Percentiles rank a stretch among this genome's conserved stretches.
Conservation (phyloP, 352 stramenopile genomes). For the Pythium coloratum region DNA sequence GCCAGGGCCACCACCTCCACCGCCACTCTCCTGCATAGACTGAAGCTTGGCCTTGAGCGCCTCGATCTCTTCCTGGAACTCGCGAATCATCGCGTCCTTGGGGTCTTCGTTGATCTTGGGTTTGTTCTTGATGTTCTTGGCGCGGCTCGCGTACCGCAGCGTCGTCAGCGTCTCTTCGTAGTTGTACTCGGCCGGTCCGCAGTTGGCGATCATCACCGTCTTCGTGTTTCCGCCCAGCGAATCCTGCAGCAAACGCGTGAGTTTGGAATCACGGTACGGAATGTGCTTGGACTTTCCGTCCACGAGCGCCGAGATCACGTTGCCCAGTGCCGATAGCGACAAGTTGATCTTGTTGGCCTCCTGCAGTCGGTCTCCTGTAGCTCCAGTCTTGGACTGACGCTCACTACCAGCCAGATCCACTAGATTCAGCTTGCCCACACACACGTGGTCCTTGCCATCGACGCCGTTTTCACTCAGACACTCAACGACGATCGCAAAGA, state of each 20-base stretch:
- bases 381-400: constrained; percentile 72
- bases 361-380: constrained; percentile 66
- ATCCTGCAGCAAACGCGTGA: constrained; percentile 97
- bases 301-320: constrained; percentile 86
- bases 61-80: constrained; percentile 97
- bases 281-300: constrained; percentile 87
- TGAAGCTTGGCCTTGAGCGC: constrained; percentile 86
- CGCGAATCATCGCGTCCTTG: constrained; percentile 97
- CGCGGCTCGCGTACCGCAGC: constrained; percentile 95
- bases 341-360: constrained; percentile 86
- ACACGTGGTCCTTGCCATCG: constrained; percentile 91
- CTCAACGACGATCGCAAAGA: constrained; percentile 97
- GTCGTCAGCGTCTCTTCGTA: constrained; percentile 95
- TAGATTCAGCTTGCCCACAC: constrained; percentile 96
- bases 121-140: constrained; percentile 99
- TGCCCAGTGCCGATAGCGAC: constrained; percentile 71
- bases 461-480: constrained; percentile 68
- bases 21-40: constrained; percentile 52
- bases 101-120: constrained; percentile 98
- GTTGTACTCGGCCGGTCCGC: constrained; percentile 97
- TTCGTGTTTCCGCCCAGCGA: constrained; percentile 97
- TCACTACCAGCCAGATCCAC: constrained; percentile 81
- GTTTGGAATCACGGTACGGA: constrained; percentile 95
- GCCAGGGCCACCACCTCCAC: constrained; percentile 9
- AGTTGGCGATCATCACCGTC: constrained; percentile 98